These are phyloP conservation scores for Aegilops umbellulata DNA, from an alignment of 176 grass and related monocot genomes.

Conservation along the genomic window DNA sequence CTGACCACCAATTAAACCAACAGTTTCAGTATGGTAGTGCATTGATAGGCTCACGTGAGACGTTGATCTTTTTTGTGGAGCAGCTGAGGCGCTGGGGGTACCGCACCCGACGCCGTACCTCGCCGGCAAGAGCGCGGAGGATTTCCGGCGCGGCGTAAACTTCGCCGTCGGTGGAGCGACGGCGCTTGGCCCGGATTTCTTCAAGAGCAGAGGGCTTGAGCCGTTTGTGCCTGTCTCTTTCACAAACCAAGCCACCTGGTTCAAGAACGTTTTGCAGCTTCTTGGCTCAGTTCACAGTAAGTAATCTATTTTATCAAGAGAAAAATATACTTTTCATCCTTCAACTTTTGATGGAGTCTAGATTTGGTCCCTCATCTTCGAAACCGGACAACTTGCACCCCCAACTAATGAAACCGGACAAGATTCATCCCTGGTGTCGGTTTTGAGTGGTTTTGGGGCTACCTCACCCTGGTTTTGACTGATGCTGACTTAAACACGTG, in stretches of 20 bases:
- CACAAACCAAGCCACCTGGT: too few relatives aligned
- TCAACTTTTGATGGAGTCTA: too few relatives aligned
- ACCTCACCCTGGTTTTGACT: too few relatives aligned
- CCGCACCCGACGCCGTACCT: constrained; percentile 50
- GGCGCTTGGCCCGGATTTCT: constrained; percentile 41
- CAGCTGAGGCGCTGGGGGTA: constrained; percentile 41
- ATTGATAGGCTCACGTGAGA: not conserved
- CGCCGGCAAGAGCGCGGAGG: constrained; percentile 1
- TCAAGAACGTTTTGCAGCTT: not conserved
- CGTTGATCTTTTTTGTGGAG: not conserved
- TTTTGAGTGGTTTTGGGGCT: too few relatives aligned
- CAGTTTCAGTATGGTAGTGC: not conserved
- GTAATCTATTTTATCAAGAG: too few relatives aligned
- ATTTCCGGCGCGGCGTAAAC: constrained; percentile 47
- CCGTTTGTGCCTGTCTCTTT: constrained; percentile 42
- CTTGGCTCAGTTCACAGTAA: constrained; percentile 22
- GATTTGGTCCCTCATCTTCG: too few relatives aligned
- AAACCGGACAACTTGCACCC: too few relatives aligned
- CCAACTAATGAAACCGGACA: too few relatives aligned
- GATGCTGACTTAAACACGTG: too few relatives aligned
- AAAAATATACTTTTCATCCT: too few relatives aligned
- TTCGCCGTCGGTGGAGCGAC: constrained; percentile 62
- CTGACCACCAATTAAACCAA: not conserved
- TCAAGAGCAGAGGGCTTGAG: constrained; percentile 31
- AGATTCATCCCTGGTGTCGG: too few relatives aligned